Evolutionary conservation across 2,329 filamentous ascomycete genomes (phyloP).

Genomic region (Monosporascus sp.): DNA sequence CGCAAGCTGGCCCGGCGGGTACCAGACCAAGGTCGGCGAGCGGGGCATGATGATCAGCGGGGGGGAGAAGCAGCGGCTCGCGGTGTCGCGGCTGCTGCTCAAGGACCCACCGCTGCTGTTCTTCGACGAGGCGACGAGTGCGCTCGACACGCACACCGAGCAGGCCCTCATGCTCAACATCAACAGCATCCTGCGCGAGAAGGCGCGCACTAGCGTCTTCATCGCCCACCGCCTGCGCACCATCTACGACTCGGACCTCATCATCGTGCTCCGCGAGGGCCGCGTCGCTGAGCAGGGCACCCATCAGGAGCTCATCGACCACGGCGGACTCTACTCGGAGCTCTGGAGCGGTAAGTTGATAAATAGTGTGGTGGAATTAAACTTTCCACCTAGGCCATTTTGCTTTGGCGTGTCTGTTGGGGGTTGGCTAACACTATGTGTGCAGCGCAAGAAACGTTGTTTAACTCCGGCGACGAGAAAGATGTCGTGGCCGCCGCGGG

Average conservation of each 20-base stretch:
- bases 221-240: constrained; percentile 89
- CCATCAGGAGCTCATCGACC: constrained; percentile 76
- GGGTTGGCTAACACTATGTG: neutral
- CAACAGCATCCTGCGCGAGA: constrained; percentile 85
- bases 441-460: too few species aligned
- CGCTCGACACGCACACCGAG: constrained; percentile 89
- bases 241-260: constrained; percentile 88
- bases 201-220: constrained; percentile 85
- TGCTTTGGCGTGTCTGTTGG: too few species aligned
- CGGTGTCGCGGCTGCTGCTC: constrained; percentile 74
- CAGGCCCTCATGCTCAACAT: constrained; percentile 87
- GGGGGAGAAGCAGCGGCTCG: constrained; percentile 88
- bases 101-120: constrained; percentile 89
- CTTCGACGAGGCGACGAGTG: constrained; percentile 92
- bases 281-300: constrained; percentile 84
- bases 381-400: too few species aligned
- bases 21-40: constrained; percentile 87
- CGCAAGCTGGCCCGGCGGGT: constrained; percentile 75
- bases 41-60: constrained; percentile 95
- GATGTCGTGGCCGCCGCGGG: too few species aligned
- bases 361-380: neutral
- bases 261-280: constrained; percentile 84
- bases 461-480: too few species aligned
- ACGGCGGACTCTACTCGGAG: constrained; percentile 76
- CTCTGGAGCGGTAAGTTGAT: constrained; percentile 74